Evolutionary conservation across 1,284 basidiomycete genomes (phyloP).

Genomic region (Trichosporon inkin): DNA sequence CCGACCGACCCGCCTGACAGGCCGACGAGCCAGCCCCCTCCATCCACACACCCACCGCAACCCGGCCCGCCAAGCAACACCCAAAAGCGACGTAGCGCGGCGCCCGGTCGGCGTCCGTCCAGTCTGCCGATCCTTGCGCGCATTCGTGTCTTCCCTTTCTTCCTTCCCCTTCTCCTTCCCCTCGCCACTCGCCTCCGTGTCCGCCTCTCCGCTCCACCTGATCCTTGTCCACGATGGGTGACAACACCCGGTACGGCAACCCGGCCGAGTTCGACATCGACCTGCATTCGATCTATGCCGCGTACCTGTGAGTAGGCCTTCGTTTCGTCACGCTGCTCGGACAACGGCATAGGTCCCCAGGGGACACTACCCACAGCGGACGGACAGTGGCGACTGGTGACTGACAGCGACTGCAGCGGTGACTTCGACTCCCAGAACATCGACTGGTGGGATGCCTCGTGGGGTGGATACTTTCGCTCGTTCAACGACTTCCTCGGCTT

Average conservation of each 20-base stretch:
- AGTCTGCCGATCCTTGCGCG: conserved; percentile 1
- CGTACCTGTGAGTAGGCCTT: conserved; percentile 58
- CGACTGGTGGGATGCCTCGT: conserved; percentile 72
- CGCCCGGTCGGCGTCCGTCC: background rate
- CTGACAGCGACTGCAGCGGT: conserved; percentile 48
- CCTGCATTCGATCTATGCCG: conserved; percentile 78
- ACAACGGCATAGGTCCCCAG: background rate
- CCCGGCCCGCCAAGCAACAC: too few species aligned
- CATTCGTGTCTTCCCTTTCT: background rate
- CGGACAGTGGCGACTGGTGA: background rate
- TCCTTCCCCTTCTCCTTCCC: background rate
- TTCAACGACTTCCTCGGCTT: conserved; percentile 78
- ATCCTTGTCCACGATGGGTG: conserved; percentile 28
- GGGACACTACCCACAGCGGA: background rate
- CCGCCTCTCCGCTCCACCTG: background rate
- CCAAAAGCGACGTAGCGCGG: too few species aligned
- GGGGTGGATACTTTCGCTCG: conserved; percentile 72
- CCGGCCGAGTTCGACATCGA: conserved; percentile 77
- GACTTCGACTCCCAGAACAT: conserved; percentile 69
- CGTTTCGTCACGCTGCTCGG: background rate
- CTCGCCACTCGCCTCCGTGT: background rate
- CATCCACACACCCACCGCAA: too few species aligned
- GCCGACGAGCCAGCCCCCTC: too few species aligned
- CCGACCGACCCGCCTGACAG: too few species aligned
- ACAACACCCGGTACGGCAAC: conserved; percentile 56